phyloP scores from a whole-genome alignment of 306 rosid species.

The Quercus aquifolioides region DNA sequence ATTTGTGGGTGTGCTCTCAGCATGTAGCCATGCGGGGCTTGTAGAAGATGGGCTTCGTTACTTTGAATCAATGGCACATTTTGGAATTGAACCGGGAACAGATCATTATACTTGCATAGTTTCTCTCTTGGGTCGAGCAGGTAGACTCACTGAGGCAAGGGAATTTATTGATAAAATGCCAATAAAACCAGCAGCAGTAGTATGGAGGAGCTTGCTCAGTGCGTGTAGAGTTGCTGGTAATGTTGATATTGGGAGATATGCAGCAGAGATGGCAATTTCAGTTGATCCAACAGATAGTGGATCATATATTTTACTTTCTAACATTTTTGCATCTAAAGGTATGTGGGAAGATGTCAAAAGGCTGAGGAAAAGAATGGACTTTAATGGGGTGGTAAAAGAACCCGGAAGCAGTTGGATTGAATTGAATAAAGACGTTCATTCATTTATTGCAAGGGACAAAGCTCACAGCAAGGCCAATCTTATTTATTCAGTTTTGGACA shows the following conservation, averaged over 20 bases:
- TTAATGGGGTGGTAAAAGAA: conserved; percentile 64
- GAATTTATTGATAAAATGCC: conserved; percentile 73
- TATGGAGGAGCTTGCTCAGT: conserved; percentile 94
- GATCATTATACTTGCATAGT: conserved; percentile 91
- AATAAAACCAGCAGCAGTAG: conserved; percentile 62
- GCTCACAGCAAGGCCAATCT: conserved; percentile 31
- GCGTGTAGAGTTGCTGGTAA: conserved; percentile 70
- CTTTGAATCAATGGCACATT: conserved; percentile 59
- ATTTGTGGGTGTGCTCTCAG: conserved; percentile 74
- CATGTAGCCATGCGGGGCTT: conserved; percentile 86
- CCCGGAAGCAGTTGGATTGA: conserved; percentile 66
- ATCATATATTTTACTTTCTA: conserved; percentile 74
- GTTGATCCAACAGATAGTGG: conserved; percentile 76
- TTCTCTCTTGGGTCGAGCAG: conserved; percentile 76
- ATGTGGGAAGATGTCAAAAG: conserved; percentile 75
- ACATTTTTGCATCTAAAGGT: conserved; percentile 83
- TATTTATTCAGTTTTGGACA: conserved; percentile 44
- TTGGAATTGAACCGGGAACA: conserved; percentile 62
- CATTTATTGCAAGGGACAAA: conserved; percentile 48
- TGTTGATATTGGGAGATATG: conserved; percentile 69
- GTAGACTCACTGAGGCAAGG: conserved; percentile 61
- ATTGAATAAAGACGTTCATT: conserved; percentile 37
- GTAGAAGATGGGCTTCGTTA: conserved; percentile 62
- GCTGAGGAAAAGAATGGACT: conserved; percentile 71
- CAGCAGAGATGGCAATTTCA: conserved; percentile 81